Evolutionary conservation across 495 filamentous ascomycete genomes (phyloP), one percentile per base, ranked within the genome.

Genomic region (Penicillium arizonense): DNA sequence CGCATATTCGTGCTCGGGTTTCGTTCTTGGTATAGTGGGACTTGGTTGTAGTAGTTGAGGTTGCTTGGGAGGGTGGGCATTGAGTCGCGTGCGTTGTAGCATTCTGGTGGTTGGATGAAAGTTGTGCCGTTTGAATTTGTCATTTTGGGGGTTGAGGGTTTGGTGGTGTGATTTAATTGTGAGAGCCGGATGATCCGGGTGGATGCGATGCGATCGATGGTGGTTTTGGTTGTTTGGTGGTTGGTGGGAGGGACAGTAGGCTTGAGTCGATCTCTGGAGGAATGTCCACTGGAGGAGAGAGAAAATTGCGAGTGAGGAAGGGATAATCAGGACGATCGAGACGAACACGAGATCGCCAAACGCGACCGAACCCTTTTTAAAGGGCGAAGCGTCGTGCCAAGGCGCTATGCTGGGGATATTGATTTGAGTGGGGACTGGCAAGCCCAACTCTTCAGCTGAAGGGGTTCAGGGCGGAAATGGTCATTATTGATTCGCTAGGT

Each of bases 1-100:
- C 10, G 10, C 50, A 60, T 55, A 18, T 63, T 36, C 2, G 12
- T 38, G 36, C 52, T 7, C 4, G 21, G 39, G 8, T 52, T 44
- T 4, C 44, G 35, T 3, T 34, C 14, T 24, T 63, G 61, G 44
- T 57, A 63, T n/a, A 63, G 43, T 11, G 61, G 61, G 40, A 60
- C 61, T n/a, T 52, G 38, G 16, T 55, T 57, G 35, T 54, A 55
- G 32, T 30, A 53, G 36, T 59, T 36, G 7, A 44, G 18, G 6
- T 45, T 28, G 42, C 7, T 12, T 12, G 45, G 41, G 4, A 62
- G 26, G 13, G 50, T 38, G 13, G 59, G 52, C 20, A 58, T 16
- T 1, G 40, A n/a, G 23, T 62, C 44, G 51, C 56, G 44, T 4
- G 40, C 30, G 35, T 52, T 32, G 3, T 52, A 49, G 48, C 59